Evolutionary conservation across 2,329 filamentous ascomycete species (phyloP).

Genomic region (Pseudocercospora macadamiae): DNA sequence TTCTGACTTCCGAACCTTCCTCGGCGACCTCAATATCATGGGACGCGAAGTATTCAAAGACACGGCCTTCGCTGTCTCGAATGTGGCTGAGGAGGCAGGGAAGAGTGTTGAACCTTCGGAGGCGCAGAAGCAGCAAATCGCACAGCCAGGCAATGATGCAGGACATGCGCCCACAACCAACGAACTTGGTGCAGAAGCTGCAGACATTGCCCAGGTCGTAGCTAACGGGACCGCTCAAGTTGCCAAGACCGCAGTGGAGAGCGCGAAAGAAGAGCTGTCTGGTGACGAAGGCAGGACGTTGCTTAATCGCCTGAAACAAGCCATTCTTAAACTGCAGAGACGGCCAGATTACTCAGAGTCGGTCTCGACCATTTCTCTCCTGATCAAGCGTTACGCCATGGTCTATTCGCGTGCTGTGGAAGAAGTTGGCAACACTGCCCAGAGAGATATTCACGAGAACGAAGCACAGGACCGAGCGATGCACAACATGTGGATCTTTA

Average conservation of each 20-base stretch:
- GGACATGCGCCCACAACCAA: slow-evolving; percentile 57
- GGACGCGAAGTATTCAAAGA: slow-evolving; percentile 85
- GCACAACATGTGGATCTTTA: slow-evolving; percentile 76
- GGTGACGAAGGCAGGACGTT: slow-evolving; percentile 75
- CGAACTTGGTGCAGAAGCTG: slow-evolving; percentile 59
- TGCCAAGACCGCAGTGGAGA: slow-evolving; percentile 65
- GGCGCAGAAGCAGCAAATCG: slow-evolving; percentile 60
- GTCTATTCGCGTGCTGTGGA: slow-evolving; percentile 75
- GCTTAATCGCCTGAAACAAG: slow-evolving; percentile 73
- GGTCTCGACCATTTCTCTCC: slow-evolving; percentile 73
- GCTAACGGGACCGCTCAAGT: slow-evolving; percentile 51
- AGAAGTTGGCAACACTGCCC: slow-evolving; percentile 66
- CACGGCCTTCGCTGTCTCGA: slow-evolving; percentile 76
- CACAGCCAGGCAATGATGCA: slow-evolving; percentile 55
- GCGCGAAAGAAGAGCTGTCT: slow-evolving; percentile 71
- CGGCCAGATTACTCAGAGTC: slow-evolving; percentile 84
- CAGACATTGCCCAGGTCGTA: slow-evolving; percentile 50
- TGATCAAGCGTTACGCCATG: slow-evolving; percentile 77
- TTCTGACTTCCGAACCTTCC: slow-evolving; percentile 83
- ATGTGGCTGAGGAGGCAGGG: slow-evolving; percentile 73
- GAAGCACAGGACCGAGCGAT: slow-evolving; percentile 73
- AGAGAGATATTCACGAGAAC: slow-evolving; percentile 74
- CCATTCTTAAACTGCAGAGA: slow-evolving; percentile 72
- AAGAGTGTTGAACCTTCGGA: slow-evolving; percentile 71
- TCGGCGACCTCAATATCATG: slow-evolving; percentile 77